Evolutionary conservation across 2,329 filamentous ascomycete species (phyloP).

Genomic region (Helminthosporium solani): DNA sequence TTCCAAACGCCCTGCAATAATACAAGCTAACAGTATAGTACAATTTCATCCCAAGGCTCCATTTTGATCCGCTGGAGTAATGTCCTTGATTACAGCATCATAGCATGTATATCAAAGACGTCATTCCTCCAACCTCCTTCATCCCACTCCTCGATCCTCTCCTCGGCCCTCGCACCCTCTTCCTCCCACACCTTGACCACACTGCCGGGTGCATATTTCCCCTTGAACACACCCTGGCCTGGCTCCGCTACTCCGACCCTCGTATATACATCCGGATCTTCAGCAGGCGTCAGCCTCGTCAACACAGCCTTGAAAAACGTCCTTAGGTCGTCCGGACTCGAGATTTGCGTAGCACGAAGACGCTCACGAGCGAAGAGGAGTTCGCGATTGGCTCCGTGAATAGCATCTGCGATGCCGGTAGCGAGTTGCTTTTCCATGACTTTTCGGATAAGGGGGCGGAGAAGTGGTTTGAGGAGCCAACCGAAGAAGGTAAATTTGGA

Average conservation of each 20-base stretch:
- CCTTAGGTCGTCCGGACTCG: conserved; percentile 73
- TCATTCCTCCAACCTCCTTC: conserved; percentile 78
- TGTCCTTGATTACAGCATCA: conserved; percentile 21
- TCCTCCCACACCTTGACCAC: conserved; percentile 88
- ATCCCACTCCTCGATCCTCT: conserved; percentile 73
- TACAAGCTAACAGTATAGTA: too few relatives aligned
- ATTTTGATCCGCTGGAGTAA: too few relatives aligned
- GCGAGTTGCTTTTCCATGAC: conserved; percentile 78
- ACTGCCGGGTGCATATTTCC: conserved; percentile 85
- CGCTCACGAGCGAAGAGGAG: conserved; percentile 83
- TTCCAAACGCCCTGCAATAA: too few relatives aligned
- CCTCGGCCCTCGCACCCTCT: conserved; percentile 68
- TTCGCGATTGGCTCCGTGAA: conserved; percentile 78
- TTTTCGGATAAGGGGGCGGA: conserved; percentile 77
- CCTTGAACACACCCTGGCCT: conserved; percentile 69
- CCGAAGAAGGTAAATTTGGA: conserved; percentile 75
- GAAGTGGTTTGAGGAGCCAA: conserved; percentile 80
- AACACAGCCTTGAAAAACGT: conserved; percentile 82
- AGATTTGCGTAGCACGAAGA: conserved; percentile 79
- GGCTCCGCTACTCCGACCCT: conserved; percentile 68
- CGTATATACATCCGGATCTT: conserved; percentile 75
- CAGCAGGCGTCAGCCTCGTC: conserved; percentile 69
- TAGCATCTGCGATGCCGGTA: conserved; percentile 65
- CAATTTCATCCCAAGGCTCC: too few relatives aligned
- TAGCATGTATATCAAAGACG: conserved; percentile 65